Evolutionary conservation across 1,284 basidiomycete genomes (phyloP), one percentile per base, ranked within the genome.

Genomic region (Apiotrichum sp.): DNA sequence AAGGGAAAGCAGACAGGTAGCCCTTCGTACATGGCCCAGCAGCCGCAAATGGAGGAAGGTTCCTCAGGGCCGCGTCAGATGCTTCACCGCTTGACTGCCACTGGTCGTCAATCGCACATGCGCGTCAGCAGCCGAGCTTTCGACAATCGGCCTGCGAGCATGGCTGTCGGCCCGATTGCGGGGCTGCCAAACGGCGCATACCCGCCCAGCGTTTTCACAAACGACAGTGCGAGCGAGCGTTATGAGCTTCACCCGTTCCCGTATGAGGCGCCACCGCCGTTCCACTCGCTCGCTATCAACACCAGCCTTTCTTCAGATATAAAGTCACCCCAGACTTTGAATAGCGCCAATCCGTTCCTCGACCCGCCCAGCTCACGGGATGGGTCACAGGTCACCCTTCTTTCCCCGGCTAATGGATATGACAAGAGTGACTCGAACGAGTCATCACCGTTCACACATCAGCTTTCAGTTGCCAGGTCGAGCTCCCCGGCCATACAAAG

Each of bases 231-330:
- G 7, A 40, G 36, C 32, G 51, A 52, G 13, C 7, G 11, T 29
- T 38, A 32, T 11, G 29, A 52, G 29, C 14, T 52, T 31, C 32
- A n/a, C 44, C 51, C 51, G 29, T 52, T 38, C 44, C 51, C 51
- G 3, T 46, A 33, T 44, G 38, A 35, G 10, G 22, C 38, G 13
- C 16, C 49, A 6, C 49, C 49, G 6, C 29, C 6, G 5, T 42
- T 42, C 49, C 29, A 32, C 32, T 4, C 49, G 31, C 39, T 34
- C 6, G 31, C 39, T 32, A 38, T 38, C 36, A 4, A 22, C 9
- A 35, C 29, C 31, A 4, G 38, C 13, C 11, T 7, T 9, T 14
- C 4, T 31, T 38, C 6, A 6, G 39, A 41, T 31, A 22, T 22
- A 31, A 41, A 49, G 48, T 6, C 36, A 3, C 36, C 47, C n/a